These are phyloP conservation scores for Metroxylon sagu DNA, from an alignment of 176 grass and related monocot species.

Conservation along the genomic window DNA sequence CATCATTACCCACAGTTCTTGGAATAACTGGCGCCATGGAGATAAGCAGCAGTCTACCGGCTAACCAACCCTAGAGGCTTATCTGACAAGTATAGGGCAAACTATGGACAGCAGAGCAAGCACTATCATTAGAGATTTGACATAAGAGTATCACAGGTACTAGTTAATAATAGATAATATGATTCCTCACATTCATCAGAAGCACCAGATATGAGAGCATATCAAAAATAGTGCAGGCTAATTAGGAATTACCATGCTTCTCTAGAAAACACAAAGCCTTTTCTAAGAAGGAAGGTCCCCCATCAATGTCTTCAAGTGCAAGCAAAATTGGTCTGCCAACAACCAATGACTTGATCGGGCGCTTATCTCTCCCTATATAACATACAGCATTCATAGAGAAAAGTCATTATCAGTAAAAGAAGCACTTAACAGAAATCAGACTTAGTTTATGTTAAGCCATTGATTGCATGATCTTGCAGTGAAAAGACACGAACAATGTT, in stretches of 20 bases:
- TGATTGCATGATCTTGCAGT: neutral
- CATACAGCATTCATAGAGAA: slow-evolving; percentile 13
- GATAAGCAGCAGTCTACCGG: too few species aligned
- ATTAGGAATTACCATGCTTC: slow-evolving; percentile 63
- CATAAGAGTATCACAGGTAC: too few species aligned
- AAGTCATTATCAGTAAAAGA: neutral
- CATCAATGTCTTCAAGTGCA: slow-evolving; percentile 98
- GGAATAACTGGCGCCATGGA: too few species aligned
- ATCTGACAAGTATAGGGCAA: too few species aligned
- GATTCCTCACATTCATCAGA: too few species aligned
- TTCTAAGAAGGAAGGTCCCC: slow-evolving; percentile 95
- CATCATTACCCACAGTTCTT: too few species aligned
- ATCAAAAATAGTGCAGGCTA: neutral
- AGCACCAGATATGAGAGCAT: neutral
- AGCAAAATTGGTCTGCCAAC: slow-evolving; percentile 95
- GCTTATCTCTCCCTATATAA: slow-evolving; percentile 81
- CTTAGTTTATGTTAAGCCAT: too few species aligned
- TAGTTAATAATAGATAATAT: too few species aligned
- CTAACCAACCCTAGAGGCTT: too few species aligned
- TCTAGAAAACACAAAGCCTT: slow-evolving; percentile 97
- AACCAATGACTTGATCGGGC: slow-evolving; percentile 77
- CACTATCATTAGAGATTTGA: too few species aligned
- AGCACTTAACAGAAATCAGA: too few species aligned
- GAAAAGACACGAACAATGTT: slow-evolving; percentile 57
- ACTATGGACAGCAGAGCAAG: too few species aligned